Evolutionary conservation across 768 basidiomycete genomes (phyloP).

Genomic region (Mycena kentingensis): DNA sequence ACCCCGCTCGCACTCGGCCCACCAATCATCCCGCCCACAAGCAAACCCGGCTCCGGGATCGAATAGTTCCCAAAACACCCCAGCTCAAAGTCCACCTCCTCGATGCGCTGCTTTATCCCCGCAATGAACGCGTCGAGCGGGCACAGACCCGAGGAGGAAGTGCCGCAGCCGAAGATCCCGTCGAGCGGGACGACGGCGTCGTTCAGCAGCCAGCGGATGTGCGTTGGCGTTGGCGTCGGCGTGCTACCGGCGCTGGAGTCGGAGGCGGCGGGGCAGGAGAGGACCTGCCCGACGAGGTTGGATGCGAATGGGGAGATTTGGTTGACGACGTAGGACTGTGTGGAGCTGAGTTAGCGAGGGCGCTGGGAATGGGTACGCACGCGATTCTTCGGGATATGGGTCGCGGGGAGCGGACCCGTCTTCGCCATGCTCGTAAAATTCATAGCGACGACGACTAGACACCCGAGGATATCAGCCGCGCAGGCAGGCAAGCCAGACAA

Average conservation of each 20-base stretch:
- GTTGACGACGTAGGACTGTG: conserved; percentile 34
- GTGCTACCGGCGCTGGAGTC: neutral
- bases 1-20: too few species aligned
- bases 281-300: conserved; percentile 49
- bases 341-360: conserved; percentile 40
- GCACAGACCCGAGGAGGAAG: conserved; percentile 62
- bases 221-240: conserved; percentile 3
- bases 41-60: conserved; percentile 40
- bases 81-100: conserved; percentile 60
- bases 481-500: neutral
- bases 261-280: conserved; percentile 35
- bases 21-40: conserved; percentile 46
- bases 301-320: conserved; percentile 37
- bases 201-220: conserved; percentile 62
- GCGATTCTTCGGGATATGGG: conserved; percentile 58
- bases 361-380: conserved; percentile 31
- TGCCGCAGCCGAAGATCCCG: conserved; percentile 60
- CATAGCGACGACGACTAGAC: conserved; percentile 68
- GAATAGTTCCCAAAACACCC: conserved; percentile 61
- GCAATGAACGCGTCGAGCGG: conserved; percentile 58
- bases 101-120: conserved; percentile 57
- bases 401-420: conserved; percentile 63
- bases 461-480: neutral
- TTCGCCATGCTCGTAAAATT: conserved; percentile 67
- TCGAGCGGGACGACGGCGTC: conserved; percentile 73